Percentiles rank a stretch among this genome's conserved stretches.
Evolutionary conservation across 1,139 yeast genomes (phyloP).

Genomic region (Debaryomyces psychrophilus): DNA sequence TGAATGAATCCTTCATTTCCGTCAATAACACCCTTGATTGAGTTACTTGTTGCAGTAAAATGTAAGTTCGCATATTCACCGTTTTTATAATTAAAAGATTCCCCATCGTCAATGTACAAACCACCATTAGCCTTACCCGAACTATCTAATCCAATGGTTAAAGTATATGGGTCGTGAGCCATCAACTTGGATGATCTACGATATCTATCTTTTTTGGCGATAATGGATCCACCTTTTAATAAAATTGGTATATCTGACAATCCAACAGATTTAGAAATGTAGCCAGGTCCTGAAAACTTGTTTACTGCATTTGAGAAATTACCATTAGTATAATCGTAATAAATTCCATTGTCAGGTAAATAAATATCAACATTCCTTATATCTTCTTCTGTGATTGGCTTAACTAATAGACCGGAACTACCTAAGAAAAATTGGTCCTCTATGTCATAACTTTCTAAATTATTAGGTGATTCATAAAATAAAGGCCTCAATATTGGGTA

Average conservation of each 20-base stretch:
- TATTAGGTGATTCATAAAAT: conserved; percentile 64
- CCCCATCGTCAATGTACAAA: conserved; percentile 84
- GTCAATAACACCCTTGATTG: conserved; percentile 13
- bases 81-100: conserved; percentile 58
- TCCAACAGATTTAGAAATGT: conserved; percentile 39
- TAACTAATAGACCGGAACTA: conserved; percentile 69
- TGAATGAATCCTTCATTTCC: conserved; percentile 10
- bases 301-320: conserved; percentile 12
- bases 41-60: conserved; percentile 27
- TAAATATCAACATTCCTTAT: conserved; percentile 49
- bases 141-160: conserved; percentile 62
- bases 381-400: conserved; percentile 74
- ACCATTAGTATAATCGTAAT: conserved; percentile 59
- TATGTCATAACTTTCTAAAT: conserved; percentile 52
- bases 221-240: conserved; percentile 76
- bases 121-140: conserved; percentile 53
- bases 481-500: conserved; percentile 77
- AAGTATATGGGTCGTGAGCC: conserved; percentile 81
- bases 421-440: conserved; percentile 90
- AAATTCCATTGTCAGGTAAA: conserved; percentile 67
- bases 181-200: conserved; percentile 81
- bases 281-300: conserved; percentile 19
- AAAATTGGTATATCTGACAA: conserved; percentile 71
- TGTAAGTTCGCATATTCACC: conserved; percentile 51
- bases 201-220: conserved; percentile 68